phyloP scores from a whole-genome alignment of 371 early-diverging fungal species.

The Apophysomyces ossiformis region DNA sequence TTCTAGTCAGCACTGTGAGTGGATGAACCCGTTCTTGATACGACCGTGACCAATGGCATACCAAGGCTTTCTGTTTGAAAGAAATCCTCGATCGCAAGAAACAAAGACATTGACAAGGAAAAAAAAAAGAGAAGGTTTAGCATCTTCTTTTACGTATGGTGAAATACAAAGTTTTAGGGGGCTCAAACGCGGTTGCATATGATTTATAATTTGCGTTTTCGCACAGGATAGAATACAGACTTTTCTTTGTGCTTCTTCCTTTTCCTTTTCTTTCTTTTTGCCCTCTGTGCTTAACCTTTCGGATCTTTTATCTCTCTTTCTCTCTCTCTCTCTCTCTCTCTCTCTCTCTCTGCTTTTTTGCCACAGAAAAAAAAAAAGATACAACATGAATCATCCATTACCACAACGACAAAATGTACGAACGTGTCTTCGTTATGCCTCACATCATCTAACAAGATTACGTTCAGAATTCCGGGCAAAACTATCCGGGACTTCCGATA shows the following conservation, averaged over 20 bases:
- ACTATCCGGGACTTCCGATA: not conserved
- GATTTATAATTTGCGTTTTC: not conserved
- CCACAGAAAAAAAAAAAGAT: too few relatives aligned
- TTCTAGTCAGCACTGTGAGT: too few relatives aligned
- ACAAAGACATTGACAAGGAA: too few relatives aligned
- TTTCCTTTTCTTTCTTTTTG: not conserved
- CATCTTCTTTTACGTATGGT: not conserved
- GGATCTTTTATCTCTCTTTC: too few relatives aligned
- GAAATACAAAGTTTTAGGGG: slow-evolving; percentile 4
- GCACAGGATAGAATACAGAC: not conserved
- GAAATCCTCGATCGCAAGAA: too few relatives aligned
- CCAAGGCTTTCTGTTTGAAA: too few relatives aligned
- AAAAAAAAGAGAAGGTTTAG: too few relatives aligned
- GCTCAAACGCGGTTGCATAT: slow-evolving; percentile 11
- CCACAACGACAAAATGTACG: slow-evolving; percentile 7
- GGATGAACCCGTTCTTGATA: too few relatives aligned
- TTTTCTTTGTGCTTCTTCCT: not conserved
- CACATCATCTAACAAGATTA: slow-evolving; percentile 1
- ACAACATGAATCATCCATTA: not conserved
- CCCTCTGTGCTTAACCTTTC: not conserved
- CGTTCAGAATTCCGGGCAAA: slow-evolving; percentile 4
- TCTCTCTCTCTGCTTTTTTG: too few relatives aligned
- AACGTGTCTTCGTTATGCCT: slow-evolving; percentile 2
- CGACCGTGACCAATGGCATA: too few relatives aligned
- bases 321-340: too few relatives aligned